Evolutionary conservation across 2,329 filamentous ascomycete genomes (phyloP), one percentile per base, ranked within the genome.

Genomic region (Dactylonectria estremocensis): DNA sequence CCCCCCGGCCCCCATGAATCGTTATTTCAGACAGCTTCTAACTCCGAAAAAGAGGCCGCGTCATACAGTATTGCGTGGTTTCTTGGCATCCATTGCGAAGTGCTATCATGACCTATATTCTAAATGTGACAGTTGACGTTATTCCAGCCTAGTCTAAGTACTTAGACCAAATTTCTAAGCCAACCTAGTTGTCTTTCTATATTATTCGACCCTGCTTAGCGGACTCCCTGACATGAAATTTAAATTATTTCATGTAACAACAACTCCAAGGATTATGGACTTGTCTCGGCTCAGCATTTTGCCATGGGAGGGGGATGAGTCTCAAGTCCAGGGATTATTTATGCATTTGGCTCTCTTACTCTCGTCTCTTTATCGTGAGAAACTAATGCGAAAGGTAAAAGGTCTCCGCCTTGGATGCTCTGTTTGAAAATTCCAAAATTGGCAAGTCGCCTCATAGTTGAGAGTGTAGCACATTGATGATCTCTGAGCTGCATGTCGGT

Each of bases 31-130:
- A 45, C 40, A 45, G n/a, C 40, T 45, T 45, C 9, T 45, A 45
- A 45, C 40, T 18, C 40, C 16, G n/a, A 16, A 16, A 45, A 45
- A 5, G 40, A 45, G 40, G 40, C 40, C 40, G 43, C 43, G 4
- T 45, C 43, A 45, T 16, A 45, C n/a, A 45, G 43, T 45, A 45
- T 20, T 45, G 43, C 43, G 43, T 45, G 43, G 43, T 45, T 45
- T 20, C 43, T 45, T 18, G 43, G 43, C n/a, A 20, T 45, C 43
- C 37, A 40, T 45, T 45, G 16, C 16, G n/a, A 45, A 45, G n/a
- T 45, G 40, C 40, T 45, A 45, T 45, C 40, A 45, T 45, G 40
- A 20, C n/a, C 7, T 45, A 45, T 45, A 45, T 45, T 45, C 40
- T 45, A 16, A 45, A 45, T 45, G 40, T 45, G 40, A 45, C 40